Evolutionary conservation across 345 rosid genomes (phyloP).

Genomic region (Dovyalis caffra): DNA sequence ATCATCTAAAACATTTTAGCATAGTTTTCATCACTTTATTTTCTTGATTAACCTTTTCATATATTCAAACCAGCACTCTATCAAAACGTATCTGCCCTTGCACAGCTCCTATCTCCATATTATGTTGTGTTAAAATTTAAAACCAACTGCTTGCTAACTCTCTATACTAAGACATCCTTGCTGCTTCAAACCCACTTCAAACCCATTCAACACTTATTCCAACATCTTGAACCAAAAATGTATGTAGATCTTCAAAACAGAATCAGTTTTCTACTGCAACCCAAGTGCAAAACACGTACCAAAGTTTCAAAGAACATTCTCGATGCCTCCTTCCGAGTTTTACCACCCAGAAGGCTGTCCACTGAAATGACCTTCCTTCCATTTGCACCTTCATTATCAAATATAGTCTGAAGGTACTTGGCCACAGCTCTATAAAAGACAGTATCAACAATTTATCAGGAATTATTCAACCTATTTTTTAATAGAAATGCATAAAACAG

Average conservation of each 20-base stretch:
- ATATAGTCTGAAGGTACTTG: conserved; percentile 73
- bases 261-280: background rate
- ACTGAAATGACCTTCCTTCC: conserved; percentile 56
- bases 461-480: background rate
- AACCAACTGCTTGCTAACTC: background rate
- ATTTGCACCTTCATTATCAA: conserved; percentile 59
- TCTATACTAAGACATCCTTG: background rate
- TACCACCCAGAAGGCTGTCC: conserved; percentile 73
- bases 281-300: conserved; percentile 49
- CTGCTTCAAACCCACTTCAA: background rate
- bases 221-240: background rate
- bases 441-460: background rate
- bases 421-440: conserved; percentile 75
- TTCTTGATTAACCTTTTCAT: background rate
- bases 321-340: conserved; percentile 98
- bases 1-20: background rate
- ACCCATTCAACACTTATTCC: background rate
- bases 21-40: background rate
- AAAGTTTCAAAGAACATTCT: conserved; percentile 97
- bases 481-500: background rate
- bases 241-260: background rate
- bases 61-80: background rate
- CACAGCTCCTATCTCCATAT: background rate
- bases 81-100: background rate
- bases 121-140: background rate